Evolutionary conservation across 2,329 filamentous ascomycete genomes (phyloP), one percentile per base, ranked within the genome.

Genomic region (Claviceps fusiformis): DNA sequence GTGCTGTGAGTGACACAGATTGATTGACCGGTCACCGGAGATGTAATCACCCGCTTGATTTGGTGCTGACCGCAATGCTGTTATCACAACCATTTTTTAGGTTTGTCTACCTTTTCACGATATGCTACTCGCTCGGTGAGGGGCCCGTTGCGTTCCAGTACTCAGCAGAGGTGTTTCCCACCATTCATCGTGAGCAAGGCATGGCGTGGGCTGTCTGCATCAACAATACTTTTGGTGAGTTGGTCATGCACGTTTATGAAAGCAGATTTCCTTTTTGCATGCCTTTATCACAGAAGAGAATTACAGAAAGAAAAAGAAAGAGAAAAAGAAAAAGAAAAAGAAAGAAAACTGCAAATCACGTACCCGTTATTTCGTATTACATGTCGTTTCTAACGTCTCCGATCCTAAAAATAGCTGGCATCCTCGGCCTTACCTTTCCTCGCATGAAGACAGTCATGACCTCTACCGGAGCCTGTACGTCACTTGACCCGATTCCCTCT

Each of bases 111-210:
- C 55, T 66, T 11, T 65, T 63, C 46, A 61, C 60, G 2, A 62
- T 63, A 19, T 63, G 62, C 39, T 67, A 65, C 56, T 63, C 62
- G 0, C 54, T 62, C 10, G 63, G 83, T n/a, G 82, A 86, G 69
- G 82, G 80, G 0, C 77, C 77, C 2, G 81, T 85, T 11, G 80
- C 81, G 0, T 85, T 83, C 64, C 77, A 78, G 11, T 85, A 85
- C 69, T 78, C 74, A 2, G 80, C 82, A 29, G 83, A 86, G 64
- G 81, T 85, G 2, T 86, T 81, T 64, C 83, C 83, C 0, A 75
- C 85, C 0, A 81, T 79, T 3, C 82, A 86, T 65, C 75, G 83
- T 63, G 83, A 85, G 63, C 74, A 84, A 37, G 83, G 83, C 50
- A 86, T 86, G 83, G 76, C 75, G 0, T 84, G 79, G 68, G 79